Percentiles rank a stretch among this genome's conserved stretches.
Conservation (phyloP, 2,329 filamentous ascomycete species). For the Pseudogymnoascus sp. region DNA sequence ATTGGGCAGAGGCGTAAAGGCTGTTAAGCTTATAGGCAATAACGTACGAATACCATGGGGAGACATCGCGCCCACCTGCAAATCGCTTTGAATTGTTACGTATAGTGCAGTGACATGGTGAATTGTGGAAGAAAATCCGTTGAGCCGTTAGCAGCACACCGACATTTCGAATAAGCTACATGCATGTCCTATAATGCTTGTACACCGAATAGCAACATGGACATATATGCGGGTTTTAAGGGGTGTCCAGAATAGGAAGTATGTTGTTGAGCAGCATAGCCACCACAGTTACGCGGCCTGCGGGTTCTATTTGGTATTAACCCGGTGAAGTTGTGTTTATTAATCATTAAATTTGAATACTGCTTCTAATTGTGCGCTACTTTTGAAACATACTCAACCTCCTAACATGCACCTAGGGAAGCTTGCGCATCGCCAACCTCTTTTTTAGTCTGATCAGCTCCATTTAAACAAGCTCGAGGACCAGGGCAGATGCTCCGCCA, state of each 20-base stretch:
- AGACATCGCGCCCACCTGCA: conserved; percentile 5
- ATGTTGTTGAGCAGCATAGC: neutral
- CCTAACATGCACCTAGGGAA: neutral
- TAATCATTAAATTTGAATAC: conserved; percentile 8
- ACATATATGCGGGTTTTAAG: neutral
- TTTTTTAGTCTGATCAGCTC: neutral
- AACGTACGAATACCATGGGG: conserved; percentile 5
- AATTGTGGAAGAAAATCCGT: neutral
- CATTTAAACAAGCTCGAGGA: conserved; percentile 56
- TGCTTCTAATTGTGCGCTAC: conserved; percentile 9
- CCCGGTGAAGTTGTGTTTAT: conserved; percentile 1
- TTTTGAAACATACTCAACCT: conserved; percentile 7
- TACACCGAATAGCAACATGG: neutral
- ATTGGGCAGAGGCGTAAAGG: conserved; percentile 7
- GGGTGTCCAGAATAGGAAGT: neutral
- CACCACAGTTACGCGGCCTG: conserved; percentile 4
- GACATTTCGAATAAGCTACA: neutral
- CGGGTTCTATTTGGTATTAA: neutral
- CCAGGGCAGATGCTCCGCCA: conserved; percentile 86
- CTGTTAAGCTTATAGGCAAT: conserved; percentile 7
- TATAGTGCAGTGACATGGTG: conserved; percentile 2
- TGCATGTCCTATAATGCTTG: neutral
- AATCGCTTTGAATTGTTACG: neutral
- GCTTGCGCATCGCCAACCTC: conserved; percentile 1
- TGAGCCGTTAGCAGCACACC: neutral